Percentiles rank a stretch among this genome's conserved stretches.
phyloP scores from a whole-genome alignment of 345 rosid genomes.

The Clarkia xantiana region DNA sequence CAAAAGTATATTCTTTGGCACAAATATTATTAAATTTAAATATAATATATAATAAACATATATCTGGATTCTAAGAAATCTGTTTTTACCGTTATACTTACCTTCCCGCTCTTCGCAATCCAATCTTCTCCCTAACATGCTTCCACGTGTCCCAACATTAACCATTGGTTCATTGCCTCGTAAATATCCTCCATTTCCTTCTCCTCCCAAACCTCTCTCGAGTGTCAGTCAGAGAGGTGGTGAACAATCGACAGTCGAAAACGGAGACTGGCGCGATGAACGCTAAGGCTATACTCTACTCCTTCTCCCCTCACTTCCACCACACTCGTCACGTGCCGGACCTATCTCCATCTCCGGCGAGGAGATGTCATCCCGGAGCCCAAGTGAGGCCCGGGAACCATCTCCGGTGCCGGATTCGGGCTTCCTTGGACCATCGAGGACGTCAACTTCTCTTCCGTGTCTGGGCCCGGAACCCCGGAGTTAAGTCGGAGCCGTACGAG shows the following conservation, averaged over 20 bases:
- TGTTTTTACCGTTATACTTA: not conserved
- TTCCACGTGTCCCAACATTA: slow-evolving; percentile 36
- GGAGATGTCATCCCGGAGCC: slow-evolving; percentile 5
- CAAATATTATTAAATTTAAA: too few relatives aligned
- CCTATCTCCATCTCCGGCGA: slow-evolving; percentile 9
- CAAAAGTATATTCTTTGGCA: too few relatives aligned
- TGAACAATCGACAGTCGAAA: slow-evolving; percentile 3
- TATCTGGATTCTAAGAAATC: not conserved
- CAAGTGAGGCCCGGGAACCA: slow-evolving; percentile 7
- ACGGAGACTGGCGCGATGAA: slow-evolving; percentile 27
- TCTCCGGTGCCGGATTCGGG: slow-evolving; percentile 14
- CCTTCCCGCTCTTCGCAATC: slow-evolving; percentile 3
- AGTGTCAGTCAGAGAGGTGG: slow-evolving; percentile 11
- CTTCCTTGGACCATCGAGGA: slow-evolving; percentile 10
- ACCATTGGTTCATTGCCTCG: slow-evolving; percentile 23
- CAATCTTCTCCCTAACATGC: slow-evolving; percentile 5
- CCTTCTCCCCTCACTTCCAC: slow-evolving; percentile 43
- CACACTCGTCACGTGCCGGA: slow-evolving; percentile 22
- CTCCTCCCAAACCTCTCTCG: not conserved
- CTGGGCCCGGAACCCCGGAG: slow-evolving; percentile 23
- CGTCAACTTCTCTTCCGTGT: slow-evolving; percentile 25
- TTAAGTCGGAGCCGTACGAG: slow-evolving; percentile 24
- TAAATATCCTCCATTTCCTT: slow-evolving; percentile 17
- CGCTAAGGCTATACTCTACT: slow-evolving; percentile 42
- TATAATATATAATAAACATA: too few relatives aligned